Conservation (phyloP, 441 rosid genomes). For the Kokia cookei region DNA sequence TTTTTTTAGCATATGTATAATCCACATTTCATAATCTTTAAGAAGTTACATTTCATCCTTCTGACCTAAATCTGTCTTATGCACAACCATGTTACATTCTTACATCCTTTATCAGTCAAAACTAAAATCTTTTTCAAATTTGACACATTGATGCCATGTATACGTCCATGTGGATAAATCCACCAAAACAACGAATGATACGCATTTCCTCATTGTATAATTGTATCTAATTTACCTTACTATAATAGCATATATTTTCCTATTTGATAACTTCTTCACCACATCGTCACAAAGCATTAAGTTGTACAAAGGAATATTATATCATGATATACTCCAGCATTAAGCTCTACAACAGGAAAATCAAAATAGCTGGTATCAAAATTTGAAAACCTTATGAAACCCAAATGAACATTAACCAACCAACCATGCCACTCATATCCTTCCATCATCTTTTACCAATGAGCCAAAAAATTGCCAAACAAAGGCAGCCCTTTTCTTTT, state of each 20-base stretch:
- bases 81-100: background rate
- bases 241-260: background rate
- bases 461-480: background rate
- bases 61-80: background rate
- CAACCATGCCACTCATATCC: background rate
- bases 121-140: background rate
- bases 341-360: background rate
- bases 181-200: background rate
- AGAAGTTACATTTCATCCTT: background rate
- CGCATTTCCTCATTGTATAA: background rate
- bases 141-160: background rate
- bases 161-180: background rate
- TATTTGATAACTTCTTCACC: background rate
- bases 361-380: background rate
- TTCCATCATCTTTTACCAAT: background rate
- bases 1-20: too few species aligned
- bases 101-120: background rate
- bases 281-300: background rate
- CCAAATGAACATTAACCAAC: background rate
- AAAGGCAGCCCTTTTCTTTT: background rate
- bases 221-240: background rate
- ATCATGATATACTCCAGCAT: background rate
- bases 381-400: background rate
- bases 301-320: background rate
- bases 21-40: background rate